These are phyloP conservation scores for Cordyceps militaris DNA, from an alignment of 2,329 filamentous ascomycete genomes.

Conservation along the genomic window DNA sequence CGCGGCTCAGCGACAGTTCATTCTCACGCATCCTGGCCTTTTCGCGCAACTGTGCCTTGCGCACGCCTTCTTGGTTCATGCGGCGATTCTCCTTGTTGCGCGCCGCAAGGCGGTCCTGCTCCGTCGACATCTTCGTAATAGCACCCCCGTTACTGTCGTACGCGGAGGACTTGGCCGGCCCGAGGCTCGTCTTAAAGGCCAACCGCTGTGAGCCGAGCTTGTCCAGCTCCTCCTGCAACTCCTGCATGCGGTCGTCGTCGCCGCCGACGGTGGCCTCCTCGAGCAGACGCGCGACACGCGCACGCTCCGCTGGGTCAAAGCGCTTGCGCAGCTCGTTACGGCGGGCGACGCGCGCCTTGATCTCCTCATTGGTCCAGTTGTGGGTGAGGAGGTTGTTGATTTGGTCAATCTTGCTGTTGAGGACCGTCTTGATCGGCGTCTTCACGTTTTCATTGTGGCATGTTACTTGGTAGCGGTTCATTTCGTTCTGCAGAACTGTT, in stretches of 20 bases:
- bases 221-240: slow-evolving; percentile 54
- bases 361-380: slow-evolving; percentile 74
- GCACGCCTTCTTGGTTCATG: slow-evolving; percentile 81
- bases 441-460: slow-evolving; percentile 65
- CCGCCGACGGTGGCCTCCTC: slow-evolving; percentile 59
- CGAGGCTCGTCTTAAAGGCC: slow-evolving; percentile 62
- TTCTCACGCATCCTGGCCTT: slow-evolving; percentile 54
- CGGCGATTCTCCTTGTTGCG: slow-evolving; percentile 81
- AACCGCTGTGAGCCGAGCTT: slow-evolving; percentile 61
- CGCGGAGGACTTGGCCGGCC: slow-evolving; percentile 34
- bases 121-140: slow-evolving; percentile 40
- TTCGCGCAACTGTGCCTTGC: slow-evolving; percentile 82
- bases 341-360: slow-evolving; percentile 69
- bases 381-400: slow-evolving; percentile 76
- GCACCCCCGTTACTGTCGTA: slow-evolving; percentile 27
- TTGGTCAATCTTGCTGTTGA: slow-evolving; percentile 67
- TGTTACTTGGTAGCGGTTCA: slow-evolving; percentile 70
- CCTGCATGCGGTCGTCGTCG: slow-evolving; percentile 49
- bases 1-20: slow-evolving; percentile 54
- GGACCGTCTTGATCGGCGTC: slow-evolving; percentile 63
- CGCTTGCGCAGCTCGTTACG: slow-evolving; percentile 61
- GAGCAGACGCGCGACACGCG: slow-evolving; percentile 57
- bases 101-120: slow-evolving; percentile 76
- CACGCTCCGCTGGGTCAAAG: slow-evolving; percentile 60
- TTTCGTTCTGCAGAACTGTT: slow-evolving; percentile 55